These are phyloP conservation scores for Lepraria neglecta DNA, from an alignment of 495 filamentous ascomycete species.

Conservation along the genomic window DNA sequence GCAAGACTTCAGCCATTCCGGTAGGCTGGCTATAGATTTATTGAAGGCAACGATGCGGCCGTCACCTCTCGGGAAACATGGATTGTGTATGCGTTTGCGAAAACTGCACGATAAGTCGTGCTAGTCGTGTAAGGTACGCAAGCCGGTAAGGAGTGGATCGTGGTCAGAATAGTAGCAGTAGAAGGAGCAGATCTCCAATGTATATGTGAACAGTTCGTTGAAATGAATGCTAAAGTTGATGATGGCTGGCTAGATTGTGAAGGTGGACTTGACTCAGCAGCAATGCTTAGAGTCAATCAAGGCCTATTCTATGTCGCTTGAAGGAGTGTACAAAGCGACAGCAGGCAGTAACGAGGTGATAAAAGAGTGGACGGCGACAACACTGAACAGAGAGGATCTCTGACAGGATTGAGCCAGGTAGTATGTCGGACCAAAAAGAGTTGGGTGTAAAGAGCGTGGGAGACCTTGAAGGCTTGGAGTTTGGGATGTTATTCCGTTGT, in stretches of 20 bases:
- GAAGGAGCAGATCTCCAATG: neutral
- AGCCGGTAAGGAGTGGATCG: neutral
- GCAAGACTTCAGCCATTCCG: conserved; percentile 22
- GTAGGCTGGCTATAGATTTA: neutral
- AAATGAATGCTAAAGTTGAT: neutral
- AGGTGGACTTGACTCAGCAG: neutral
- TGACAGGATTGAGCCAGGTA: conserved; percentile 26
- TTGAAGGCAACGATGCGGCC: neutral
- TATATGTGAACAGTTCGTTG: neutral
- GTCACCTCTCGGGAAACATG: neutral
- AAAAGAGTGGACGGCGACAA: conserved; percentile 31
- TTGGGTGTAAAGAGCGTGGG: conserved; percentile 14
- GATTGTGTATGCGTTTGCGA: neutral
- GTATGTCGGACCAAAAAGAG: conserved; percentile 15
- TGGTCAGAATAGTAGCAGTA: neutral
- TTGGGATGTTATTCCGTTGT: conserved; percentile 6
- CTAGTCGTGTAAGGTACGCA: neutral
- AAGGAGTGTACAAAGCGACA: conserved; percentile 25
- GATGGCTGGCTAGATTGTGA: neutral
- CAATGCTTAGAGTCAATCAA: neutral
- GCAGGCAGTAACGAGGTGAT: conserved; percentile 7
- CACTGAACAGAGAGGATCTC: conserved; percentile 23
- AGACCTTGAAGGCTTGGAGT: conserved; percentile 7
- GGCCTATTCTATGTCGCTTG: conserved; percentile 1
- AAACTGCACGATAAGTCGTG: neutral